Percentiles rank a stretch among this genome's conserved stretches.
phyloP scores from a whole-genome alignment of 2,329 filamentous ascomycete species.

The Pseudocercospora crystallina region DNA sequence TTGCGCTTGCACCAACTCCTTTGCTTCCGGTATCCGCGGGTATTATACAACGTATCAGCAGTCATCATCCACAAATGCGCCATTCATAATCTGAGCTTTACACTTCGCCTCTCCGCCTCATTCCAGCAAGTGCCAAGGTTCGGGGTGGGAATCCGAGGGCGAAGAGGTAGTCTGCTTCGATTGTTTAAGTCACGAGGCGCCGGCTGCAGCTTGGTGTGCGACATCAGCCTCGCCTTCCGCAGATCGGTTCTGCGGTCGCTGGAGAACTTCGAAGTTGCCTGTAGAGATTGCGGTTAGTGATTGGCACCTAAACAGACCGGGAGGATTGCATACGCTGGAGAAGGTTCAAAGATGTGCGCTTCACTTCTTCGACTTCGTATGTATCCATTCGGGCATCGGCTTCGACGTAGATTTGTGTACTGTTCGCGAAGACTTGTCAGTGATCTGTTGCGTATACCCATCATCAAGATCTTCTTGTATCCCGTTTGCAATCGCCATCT shows the following conservation, averaged over 20 bases:
- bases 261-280: constrained; percentile 53
- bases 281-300: not conserved
- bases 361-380: constrained; percentile 69
- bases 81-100: not conserved
- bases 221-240: constrained; percentile 1
- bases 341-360: constrained; percentile 64
- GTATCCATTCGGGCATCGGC: constrained; percentile 70
- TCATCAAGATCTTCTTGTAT: no score
- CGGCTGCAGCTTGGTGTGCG: constrained; percentile 17
- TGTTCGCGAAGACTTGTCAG: constrained; percentile 39
- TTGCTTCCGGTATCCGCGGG: constrained; percentile 6
- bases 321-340: constrained; percentile 69
- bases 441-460: not conserved
- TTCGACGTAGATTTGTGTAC: constrained; percentile 78
- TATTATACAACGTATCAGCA: constrained; percentile 8
- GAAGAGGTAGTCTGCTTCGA: not conserved
- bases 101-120: no score
- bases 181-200: not conserved
- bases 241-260: constrained; percentile 31
- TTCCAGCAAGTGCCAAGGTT: not conserved
- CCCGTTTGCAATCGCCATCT: no score
- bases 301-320: constrained; percentile 5
- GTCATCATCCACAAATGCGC: not conserved
- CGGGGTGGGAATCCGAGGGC: not conserved
- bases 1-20: constrained; percentile 5